Conservation (phyloP, 345 rosid genomes). For the Bretschneidera sinensis region DNA sequence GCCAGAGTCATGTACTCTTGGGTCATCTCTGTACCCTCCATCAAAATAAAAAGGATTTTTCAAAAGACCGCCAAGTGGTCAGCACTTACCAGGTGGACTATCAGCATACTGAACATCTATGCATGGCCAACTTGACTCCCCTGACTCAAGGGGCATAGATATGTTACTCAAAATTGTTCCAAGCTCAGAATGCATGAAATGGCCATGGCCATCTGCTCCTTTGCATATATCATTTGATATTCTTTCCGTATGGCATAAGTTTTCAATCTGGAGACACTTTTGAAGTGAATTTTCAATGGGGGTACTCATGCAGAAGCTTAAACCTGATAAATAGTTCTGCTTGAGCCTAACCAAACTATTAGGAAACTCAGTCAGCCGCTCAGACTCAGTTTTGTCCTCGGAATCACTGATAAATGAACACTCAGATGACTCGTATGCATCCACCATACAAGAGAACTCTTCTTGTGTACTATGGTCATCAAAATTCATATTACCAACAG, state of each 20-base stretch:
- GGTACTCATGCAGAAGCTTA: slow-evolving; percentile 43
- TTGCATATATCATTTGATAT: slow-evolving; percentile 20
- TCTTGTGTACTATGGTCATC: slow-evolving; percentile 39
- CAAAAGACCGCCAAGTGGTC: slow-evolving; percentile 37
- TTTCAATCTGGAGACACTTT: slow-evolving; percentile 28
- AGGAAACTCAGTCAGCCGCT: slow-evolving; percentile 35
- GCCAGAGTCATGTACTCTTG: slow-evolving; percentile 26
- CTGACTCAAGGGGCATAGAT: slow-evolving; percentile 20
- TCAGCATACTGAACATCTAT: slow-evolving; percentile 16
- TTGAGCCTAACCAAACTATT: slow-evolving; percentile 29
- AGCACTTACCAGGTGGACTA: slow-evolving; percentile 25
- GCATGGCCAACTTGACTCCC: slow-evolving; percentile 20
- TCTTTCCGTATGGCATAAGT: slow-evolving; percentile 18
- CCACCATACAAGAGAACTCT: slow-evolving; percentile 34
- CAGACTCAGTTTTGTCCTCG: slow-evolving; percentile 48
- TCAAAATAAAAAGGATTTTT: slow-evolving; percentile 30
- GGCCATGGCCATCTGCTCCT: slow-evolving; percentile 19
- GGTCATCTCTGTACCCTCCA: slow-evolving; percentile 18
- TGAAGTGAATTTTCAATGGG: slow-evolving; percentile 24
- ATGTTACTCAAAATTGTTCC: slow-evolving; percentile 17
- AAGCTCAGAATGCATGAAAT: slow-evolving; percentile 23
- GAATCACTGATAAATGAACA: slow-evolving; percentile 59
- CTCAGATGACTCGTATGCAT: slow-evolving; percentile 50
- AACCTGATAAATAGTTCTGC: slow-evolving; percentile 51
- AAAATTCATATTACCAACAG: slow-evolving; percentile 28